These are phyloP conservation scores for Pseudogymnoascus sp. DNA, from an alignment of 2,329 filamentous ascomycete genomes.

Conservation along the genomic window DNA sequence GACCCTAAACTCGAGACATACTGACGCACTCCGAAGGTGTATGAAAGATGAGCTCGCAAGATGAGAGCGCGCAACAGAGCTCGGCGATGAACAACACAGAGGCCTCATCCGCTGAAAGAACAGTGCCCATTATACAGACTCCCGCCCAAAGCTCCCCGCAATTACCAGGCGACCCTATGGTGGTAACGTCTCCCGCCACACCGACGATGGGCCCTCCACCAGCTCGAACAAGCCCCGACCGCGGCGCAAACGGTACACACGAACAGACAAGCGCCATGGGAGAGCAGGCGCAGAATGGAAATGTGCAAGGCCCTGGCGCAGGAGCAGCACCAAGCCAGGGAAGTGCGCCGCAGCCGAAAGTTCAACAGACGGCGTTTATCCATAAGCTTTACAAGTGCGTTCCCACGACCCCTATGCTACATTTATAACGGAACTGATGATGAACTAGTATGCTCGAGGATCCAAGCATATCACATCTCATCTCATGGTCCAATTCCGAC, in stretches of 20 bases:
- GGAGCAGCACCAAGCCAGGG: constrained; percentile 51
- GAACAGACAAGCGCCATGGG: constrained; percentile 23
- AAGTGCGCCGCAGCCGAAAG: constrained; percentile 86
- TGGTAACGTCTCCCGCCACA: constrained; percentile 44
- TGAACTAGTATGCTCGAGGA: constrained; percentile 85
- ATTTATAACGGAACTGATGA: constrained; percentile 15
- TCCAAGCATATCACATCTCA: constrained; percentile 82
- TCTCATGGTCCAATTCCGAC: constrained; percentile 87
- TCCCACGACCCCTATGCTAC: constrained; percentile 1
- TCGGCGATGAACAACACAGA: constrained; percentile 22
- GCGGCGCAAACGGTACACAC: constrained; percentile 27
- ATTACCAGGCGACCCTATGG: constrained; percentile 52
- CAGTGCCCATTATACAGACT: constrained; percentile 49
- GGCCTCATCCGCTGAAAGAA: constrained; percentile 26
- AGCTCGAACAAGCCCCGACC: constrained; percentile 26
- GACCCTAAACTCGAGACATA: constrained; percentile 12
- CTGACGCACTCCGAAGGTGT: constrained; percentile 22
- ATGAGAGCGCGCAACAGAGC: constrained; percentile 24
- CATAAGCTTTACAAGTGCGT: constrained; percentile 96
- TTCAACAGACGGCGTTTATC: constrained; percentile 97
- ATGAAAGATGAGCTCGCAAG: constrained; percentile 24
- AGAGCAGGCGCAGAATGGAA: constrained; percentile 31
- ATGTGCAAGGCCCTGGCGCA: constrained; percentile 26
- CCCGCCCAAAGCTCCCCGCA: constrained; percentile 51
- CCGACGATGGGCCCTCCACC: constrained; percentile 32